A percentile compares a stretch with the other conserved stretches of the same genome.
phyloP scores from a whole-genome alignment of 495 filamentous ascomycete genomes.

The Podospora conica region DNA sequence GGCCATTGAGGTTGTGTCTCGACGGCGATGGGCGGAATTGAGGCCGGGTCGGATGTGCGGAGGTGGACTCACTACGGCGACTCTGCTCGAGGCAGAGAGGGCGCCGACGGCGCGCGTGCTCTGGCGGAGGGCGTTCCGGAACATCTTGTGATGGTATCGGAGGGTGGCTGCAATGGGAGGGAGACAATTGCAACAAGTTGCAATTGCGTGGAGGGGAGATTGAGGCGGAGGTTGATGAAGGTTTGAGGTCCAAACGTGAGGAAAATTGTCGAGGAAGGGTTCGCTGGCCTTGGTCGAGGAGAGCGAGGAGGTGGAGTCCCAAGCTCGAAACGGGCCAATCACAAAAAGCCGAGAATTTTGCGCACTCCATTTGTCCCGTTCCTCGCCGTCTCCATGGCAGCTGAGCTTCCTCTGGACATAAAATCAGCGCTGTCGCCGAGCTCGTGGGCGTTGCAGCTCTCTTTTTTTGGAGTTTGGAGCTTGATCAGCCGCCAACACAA shows the following conservation, averaged over 20 bases:
- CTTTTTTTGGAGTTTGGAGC: background rate
- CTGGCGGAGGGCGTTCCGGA: conserved; percentile 96
- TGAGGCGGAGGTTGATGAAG: conserved; percentile 30
- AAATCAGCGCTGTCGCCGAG: background rate
- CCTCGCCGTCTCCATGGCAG: conserved; percentile 12
- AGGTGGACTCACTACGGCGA: conserved; percentile 80
- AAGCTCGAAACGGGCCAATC: conserved; percentile 16
- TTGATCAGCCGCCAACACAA: background rate
- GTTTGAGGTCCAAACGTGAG: conserved; percentile 28
- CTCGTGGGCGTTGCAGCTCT: background rate
- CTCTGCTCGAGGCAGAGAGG: conserved; percentile 82
- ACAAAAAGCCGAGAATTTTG: conserved; percentile 21
- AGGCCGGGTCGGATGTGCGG: conserved; percentile 31
- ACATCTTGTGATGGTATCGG: conserved; percentile 59
- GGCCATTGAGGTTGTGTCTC: conserved; percentile 32
- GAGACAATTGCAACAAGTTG: conserved; percentile 46
- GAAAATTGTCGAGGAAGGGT: conserved; percentile 33
- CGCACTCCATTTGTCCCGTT: conserved; percentile 14
- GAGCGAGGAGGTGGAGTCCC: conserved; percentile 6
- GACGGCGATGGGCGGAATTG: conserved; percentile 34
- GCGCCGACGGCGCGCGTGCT: conserved; percentile 89
- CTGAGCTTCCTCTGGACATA: background rate
- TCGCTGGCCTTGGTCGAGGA: conserved; percentile 28
- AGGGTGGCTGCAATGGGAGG: conserved; percentile 29
- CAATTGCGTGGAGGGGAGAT: conserved; percentile 48